These are phyloP conservation scores for Myxozyma lipomycoides DNA, from an alignment of 805 yeast species.

Conservation along the genomic window DNA sequence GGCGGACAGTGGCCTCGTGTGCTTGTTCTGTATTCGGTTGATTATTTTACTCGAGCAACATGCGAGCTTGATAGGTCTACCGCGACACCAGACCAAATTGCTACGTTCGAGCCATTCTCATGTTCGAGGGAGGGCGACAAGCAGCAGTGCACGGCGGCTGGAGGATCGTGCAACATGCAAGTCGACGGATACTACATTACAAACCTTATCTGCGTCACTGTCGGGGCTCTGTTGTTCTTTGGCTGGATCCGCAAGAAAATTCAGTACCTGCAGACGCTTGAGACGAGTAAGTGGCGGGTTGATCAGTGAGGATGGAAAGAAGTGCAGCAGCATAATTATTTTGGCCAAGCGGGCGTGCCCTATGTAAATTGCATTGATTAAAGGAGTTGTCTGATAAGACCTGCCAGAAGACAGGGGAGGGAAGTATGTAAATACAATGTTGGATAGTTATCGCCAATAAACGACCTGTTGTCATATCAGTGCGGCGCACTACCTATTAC, in stretches of 20 bases:
- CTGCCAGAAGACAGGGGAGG: too few species aligned
- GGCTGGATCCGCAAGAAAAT: conserved; percentile 64
- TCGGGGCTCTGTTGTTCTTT: conserved; percentile 64
- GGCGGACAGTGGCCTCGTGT: conserved; percentile 98
- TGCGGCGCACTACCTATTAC: too few species aligned
- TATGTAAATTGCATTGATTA: too few species aligned
- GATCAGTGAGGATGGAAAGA: conserved; percentile 9
- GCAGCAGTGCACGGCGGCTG: conserved; percentile 46
- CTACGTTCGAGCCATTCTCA: conserved; percentile 29
- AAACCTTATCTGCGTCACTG: conserved; percentile 61
- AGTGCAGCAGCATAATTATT: too few species aligned
- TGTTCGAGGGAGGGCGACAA: conserved; percentile 44
- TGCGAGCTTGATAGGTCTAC: conserved; percentile 43
- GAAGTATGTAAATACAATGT: too few species aligned
- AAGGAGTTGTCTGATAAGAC: too few species aligned
- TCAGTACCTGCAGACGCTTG: conserved; percentile 57
- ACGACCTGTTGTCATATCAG: too few species aligned
- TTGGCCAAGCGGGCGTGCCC: too few species aligned
- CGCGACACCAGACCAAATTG: conserved; percentile 21
- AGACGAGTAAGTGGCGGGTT: conserved; percentile 29
- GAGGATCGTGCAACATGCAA: conserved; percentile 53
- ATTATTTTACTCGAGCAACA: conserved; percentile 61
- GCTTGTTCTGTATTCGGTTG: conserved; percentile 75
- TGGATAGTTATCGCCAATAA: too few species aligned
- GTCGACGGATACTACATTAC: conserved; percentile 84